Base-by-base conservation (phyloP, 441 rosid species). In the Lepidium campestre region DNA sequence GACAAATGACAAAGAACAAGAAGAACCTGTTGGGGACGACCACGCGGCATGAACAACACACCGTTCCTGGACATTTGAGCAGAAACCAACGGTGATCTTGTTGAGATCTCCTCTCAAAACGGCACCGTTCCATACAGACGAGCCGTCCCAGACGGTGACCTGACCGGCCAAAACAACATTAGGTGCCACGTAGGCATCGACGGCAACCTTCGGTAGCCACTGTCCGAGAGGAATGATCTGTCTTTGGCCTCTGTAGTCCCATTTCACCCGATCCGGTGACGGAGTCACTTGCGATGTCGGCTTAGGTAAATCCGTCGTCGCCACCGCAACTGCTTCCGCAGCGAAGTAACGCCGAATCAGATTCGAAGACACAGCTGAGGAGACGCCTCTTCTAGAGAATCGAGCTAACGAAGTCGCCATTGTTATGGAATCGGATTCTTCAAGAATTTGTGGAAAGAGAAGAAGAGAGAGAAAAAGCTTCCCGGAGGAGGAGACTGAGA, bases 161-260 rank as follows among this genome's bases (percentile, higher is more conserved):
- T 91, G 97, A 53, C 99, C 98, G 5, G 98, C 97, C 27, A 94
- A 83, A 42, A 94, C 96, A 0, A 88, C 96, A 70, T 89, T 94
- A 14, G 97, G 98, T 18, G 97, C 96, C 60, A 89, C 99, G 75
- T 84, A 94, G 5, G 97, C 97, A 57, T 94, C 99, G n/a, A 94
- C 98, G 3, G 97, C 96, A 12, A 94, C 75, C 71, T 91, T 91
- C 1, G 98, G 99, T 31, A 86, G 75, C 99, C 99, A 91, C 85
- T 91, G 98, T 0, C 98, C 98, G 65, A 94, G 77, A 31, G 99
- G 99, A 18, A 91, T 88, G 63, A 89, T 88, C 89, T 80, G 83
- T 77, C 98, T 83, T 79, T 94, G 99, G 46, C 98, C 99, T 75
- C 99, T 78, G 77, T 89, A 94, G 77, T 94, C 99, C 99, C 98